Conservation (phyloP, 176 grass and related monocot species). For the Juncus inflexus region DNA sequence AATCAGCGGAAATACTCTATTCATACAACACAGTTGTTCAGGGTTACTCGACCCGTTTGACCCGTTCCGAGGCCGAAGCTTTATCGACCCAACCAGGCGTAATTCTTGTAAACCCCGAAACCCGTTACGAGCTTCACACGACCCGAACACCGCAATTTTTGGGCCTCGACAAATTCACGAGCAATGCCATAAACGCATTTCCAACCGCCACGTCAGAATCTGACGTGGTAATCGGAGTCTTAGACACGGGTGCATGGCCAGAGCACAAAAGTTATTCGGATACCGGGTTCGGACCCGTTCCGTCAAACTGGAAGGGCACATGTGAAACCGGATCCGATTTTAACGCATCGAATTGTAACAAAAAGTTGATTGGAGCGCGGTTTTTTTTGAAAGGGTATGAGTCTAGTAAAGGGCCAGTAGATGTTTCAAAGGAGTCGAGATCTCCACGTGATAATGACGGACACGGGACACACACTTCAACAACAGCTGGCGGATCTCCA, state of each 20-base stretch:
- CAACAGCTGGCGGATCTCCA: slow-evolving; percentile 62
- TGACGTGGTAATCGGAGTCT: slow-evolving; percentile 73
- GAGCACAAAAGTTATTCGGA: slow-evolving; percentile 80
- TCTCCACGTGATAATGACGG: slow-evolving; percentile 92
- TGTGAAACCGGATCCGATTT: slow-evolving; percentile 79
- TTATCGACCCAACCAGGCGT: slow-evolving; percentile 57
- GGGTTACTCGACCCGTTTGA: slow-evolving; percentile 78
- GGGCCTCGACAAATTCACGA: slow-evolving; percentile 39
- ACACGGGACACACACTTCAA: slow-evolving; percentile 87
- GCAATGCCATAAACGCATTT: not conserved
- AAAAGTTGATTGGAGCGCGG: slow-evolving; percentile 75
- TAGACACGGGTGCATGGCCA: slow-evolving; percentile 93
- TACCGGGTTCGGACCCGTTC: slow-evolving; percentile 55
- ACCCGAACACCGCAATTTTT: slow-evolving; percentile 81
- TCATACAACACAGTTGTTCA: slow-evolving; percentile 73
- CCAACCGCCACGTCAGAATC: slow-evolving; percentile 40
- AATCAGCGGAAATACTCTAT: slow-evolving; percentile 57
- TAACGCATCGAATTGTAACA: slow-evolving; percentile 63
- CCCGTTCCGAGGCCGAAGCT: slow-evolving; percentile 47
- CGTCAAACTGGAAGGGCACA: slow-evolving; percentile 67
- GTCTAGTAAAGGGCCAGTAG: slow-evolving; percentile 72
- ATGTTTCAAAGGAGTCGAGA: slow-evolving; percentile 59
- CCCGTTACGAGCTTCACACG: slow-evolving; percentile 84
- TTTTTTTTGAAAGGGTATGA: slow-evolving; percentile 77
- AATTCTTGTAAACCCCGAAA: slow-evolving; percentile 65